Conservation (phyloP, 2,329 filamentous ascomycete genomes). For the Penicillium aurantiogriseum region DNA sequence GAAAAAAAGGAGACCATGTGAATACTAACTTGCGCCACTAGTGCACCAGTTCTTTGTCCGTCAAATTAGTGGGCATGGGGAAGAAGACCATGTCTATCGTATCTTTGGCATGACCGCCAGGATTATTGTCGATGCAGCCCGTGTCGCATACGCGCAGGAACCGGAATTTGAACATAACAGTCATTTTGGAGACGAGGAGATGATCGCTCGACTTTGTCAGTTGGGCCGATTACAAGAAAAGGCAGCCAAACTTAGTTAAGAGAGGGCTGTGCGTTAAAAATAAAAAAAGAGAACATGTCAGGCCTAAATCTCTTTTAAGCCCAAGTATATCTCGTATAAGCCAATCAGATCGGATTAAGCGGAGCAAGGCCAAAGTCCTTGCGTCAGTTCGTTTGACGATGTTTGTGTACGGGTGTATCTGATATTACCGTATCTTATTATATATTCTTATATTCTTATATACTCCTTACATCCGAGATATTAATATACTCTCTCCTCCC, state of each 20-base stretch:
- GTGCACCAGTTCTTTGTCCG: slow-evolving; percentile 93
- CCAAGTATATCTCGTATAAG: slow-evolving; percentile 2
- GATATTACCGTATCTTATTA: background rate
- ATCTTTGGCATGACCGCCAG: slow-evolving; percentile 95
- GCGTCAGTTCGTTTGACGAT: slow-evolving; percentile 13
- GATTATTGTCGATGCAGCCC: slow-evolving; percentile 82
- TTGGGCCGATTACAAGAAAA: slow-evolving; percentile 57
- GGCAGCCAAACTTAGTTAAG: slow-evolving; percentile 48
- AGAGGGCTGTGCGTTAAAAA: background rate
- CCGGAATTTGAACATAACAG: slow-evolving; percentile 78
- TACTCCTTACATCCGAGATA: background rate
- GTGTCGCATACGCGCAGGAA: slow-evolving; percentile 76
- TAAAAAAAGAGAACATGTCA: background rate
- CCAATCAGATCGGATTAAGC: slow-evolving; percentile 4
- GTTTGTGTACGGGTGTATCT: too few relatives aligned
- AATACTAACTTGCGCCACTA: slow-evolving; percentile 30
- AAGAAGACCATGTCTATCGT: slow-evolving; percentile 61
- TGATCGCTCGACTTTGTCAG: slow-evolving; percentile 57
- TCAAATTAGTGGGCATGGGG: slow-evolving; percentile 19
- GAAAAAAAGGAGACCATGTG: background rate
- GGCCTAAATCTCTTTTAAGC: background rate
- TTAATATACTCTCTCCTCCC: background rate
- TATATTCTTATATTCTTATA: background rate
- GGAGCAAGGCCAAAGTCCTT: slow-evolving; percentile 12
- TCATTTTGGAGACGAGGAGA: slow-evolving; percentile 64